Evolutionary conservation across 441 rosid genomes (phyloP), one percentile per base, ranked within the genome.

Genomic region (Jatropha multifida): DNA sequence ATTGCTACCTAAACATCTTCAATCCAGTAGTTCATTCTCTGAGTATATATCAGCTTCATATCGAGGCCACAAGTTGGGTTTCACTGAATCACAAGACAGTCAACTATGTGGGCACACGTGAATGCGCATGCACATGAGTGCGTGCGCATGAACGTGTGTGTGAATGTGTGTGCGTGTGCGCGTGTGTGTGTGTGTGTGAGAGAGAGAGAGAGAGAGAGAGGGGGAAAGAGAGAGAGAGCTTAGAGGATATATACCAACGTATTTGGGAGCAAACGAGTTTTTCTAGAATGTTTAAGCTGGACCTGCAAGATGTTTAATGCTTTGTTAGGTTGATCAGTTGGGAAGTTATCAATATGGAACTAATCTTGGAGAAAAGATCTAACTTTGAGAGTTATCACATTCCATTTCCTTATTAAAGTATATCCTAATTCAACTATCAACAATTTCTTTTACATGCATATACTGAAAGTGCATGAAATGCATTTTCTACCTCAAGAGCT

Each of bases 201-300:
- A 52, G 55, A 12, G 55, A 13, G 59, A 17, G 37, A 46, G 51
- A 71, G n/a, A 17, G 37, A 46, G 51, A 71, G n/a, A 52, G 55
- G 2, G 54, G 5, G 59, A 23, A 49, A 69, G 40, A 51, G 56
- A 56, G 27, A 17, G 37, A 46, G 51, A 71, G n/a, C 42, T 69
- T 26, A 32, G 41, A 51, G 54, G 54, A 68, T 73, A 65, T 37
- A 64, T 81, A 92, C 98, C 93, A 65, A 81, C 17, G 80, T 37
- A 49, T 78, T 74, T 48, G 87, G 77, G 41, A 88, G 76, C 54
- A 85, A 73, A 71, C 88, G 90, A 70, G 90, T 82, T 60, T 80
- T 86, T 65, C 86, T 89, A 27, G 93, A 85, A 62, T 83, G 82
- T 76, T 87, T 89, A 79, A 88, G 84, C 77, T 87, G 87, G 68